Evolutionary conservation across 257 asterid species (phyloP).

Genomic region (Marsdenia floribunda): DNA sequence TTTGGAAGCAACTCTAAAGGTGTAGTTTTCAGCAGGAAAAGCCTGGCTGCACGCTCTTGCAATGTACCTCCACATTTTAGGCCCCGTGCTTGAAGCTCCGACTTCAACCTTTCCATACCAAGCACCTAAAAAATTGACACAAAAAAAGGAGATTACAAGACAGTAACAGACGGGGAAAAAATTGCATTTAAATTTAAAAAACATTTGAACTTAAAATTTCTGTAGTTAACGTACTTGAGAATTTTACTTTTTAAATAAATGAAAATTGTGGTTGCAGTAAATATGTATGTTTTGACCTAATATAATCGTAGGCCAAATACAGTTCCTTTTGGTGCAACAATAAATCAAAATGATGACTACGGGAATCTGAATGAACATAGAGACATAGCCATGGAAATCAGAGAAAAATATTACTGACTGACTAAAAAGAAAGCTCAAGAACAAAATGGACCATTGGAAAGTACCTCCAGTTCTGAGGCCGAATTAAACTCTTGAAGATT

Average conservation of each 20-base stretch:
- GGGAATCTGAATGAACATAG: neutral
- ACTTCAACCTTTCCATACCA: constrained; percentile 72
- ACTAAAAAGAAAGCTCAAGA: neutral
- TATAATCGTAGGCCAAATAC: no score
- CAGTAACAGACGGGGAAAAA: neutral
- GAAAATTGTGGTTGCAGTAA: no score
- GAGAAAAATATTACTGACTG: no score
- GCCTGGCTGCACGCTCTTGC: constrained; percentile 88
- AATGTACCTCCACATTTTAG: constrained; percentile 80
- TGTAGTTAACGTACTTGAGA: no score
- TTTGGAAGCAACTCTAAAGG: constrained; percentile 73
- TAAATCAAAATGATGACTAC: no score
- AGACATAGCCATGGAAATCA: neutral
- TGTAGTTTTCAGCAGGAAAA: constrained; percentile 42
- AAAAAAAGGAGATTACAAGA: neutral
- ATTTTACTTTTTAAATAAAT: no score
- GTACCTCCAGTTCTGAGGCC: constrained; percentile 64
- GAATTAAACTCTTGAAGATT: constrained; percentile 54
- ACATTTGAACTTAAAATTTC: no score
- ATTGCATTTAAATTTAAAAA: no score
- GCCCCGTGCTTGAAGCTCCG: constrained; percentile 73
- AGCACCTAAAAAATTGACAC: constrained; percentile 37
- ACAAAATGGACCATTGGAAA: neutral
- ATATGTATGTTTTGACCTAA: no score
- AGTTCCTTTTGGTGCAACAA: no score